phyloP scores from a whole-genome alignment of 768 basidiomycete genomes.

The Clavulina sp. region DNA sequence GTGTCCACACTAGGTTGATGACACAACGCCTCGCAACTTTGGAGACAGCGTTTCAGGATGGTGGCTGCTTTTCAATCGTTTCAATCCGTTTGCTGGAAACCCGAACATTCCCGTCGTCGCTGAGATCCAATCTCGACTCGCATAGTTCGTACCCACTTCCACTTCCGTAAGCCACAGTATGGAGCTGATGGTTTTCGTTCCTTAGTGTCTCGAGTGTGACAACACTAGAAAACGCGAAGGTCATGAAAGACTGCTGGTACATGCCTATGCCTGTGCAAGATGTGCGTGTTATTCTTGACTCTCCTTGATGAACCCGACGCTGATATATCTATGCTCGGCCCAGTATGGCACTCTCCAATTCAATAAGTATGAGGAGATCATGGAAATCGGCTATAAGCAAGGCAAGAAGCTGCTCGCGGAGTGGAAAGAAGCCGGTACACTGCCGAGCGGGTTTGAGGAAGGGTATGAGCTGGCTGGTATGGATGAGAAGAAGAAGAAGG shows the following conservation, averaged over 20 bases:
- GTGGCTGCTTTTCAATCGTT: slow-evolving; percentile 87
- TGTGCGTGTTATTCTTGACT: slow-evolving; percentile 25
- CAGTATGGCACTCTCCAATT: slow-evolving; percentile 88
- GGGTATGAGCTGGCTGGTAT: slow-evolving; percentile 31
- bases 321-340: slow-evolving; percentile 6
- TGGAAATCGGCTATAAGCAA: slow-evolving; percentile 61
- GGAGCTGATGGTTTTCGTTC: background rate
- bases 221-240: slow-evolving; percentile 91
- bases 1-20: slow-evolving; percentile 49
- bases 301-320: background rate
- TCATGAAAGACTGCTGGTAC: slow-evolving; percentile 73
- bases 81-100: slow-evolving; percentile 75
- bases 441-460: slow-evolving; percentile 55
- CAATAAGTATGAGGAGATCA: slow-evolving; percentile 74
- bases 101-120: slow-evolving; percentile 71
- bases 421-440: slow-evolving; percentile 65
- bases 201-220: slow-evolving; percentile 84
- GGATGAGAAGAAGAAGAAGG: slow-evolving; percentile 40
- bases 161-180: background rate
- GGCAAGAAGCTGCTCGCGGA: slow-evolving; percentile 52
- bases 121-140: slow-evolving; percentile 83
- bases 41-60: slow-evolving; percentile 92
- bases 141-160: slow-evolving; percentile 55
- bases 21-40: slow-evolving; percentile 86
- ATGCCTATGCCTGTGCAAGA: slow-evolving; percentile 91